Conservation (phyloP, 1,139 yeast genomes). For the Protomyces gravidus region DNA sequence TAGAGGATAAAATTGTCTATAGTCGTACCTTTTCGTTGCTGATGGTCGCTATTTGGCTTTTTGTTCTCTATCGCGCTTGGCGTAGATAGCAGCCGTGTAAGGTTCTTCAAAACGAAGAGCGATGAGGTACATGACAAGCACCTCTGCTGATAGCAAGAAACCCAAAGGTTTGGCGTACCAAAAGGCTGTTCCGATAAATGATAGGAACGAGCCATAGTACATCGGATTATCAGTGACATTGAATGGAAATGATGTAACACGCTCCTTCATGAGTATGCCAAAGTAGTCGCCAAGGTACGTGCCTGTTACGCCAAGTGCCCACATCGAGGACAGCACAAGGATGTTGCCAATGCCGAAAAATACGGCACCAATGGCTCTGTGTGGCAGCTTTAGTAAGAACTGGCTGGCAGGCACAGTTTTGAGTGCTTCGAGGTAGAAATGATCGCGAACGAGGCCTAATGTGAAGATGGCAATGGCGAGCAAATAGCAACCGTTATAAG, state of each 20-base stretch:
- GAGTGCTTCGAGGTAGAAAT: slow-evolving; percentile 61
- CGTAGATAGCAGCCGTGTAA: slow-evolving; percentile 83
- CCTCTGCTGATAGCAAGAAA: slow-evolving; percentile 63
- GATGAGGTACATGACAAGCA: slow-evolving; percentile 71
- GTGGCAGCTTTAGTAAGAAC: slow-evolving; percentile 51
- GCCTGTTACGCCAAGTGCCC: slow-evolving; percentile 90
- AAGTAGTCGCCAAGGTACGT: slow-evolving; percentile 96
- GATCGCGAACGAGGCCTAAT: slow-evolving; percentile 77
- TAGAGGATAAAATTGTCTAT: not conserved
- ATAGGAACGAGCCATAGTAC: slow-evolving; percentile 88
- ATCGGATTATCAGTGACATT: slow-evolving; percentile 87
- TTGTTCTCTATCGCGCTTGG: slow-evolving; percentile 52
- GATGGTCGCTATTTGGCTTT: not conserved
- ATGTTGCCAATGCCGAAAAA: slow-evolving; percentile 67
- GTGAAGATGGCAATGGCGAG: slow-evolving; percentile 78
- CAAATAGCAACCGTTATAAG: slow-evolving; percentile 72
- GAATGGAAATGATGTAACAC: slow-evolving; percentile 94
- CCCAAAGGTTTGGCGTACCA: slow-evolving; percentile 89
- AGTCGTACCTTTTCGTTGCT: not conserved
- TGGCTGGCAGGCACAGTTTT: slow-evolving; percentile 37
- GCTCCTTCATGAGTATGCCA: slow-evolving; percentile 84
- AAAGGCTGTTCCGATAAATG: slow-evolving; percentile 85
- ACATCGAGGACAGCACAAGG: slow-evolving; percentile 81
- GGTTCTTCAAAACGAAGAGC: slow-evolving; percentile 59
- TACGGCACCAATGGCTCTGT: slow-evolving; percentile 46